These are phyloP conservation scores for Solanum gracilifrons DNA, from an alignment of 257 asterid genomes.

Conservation along the genomic window DNA sequence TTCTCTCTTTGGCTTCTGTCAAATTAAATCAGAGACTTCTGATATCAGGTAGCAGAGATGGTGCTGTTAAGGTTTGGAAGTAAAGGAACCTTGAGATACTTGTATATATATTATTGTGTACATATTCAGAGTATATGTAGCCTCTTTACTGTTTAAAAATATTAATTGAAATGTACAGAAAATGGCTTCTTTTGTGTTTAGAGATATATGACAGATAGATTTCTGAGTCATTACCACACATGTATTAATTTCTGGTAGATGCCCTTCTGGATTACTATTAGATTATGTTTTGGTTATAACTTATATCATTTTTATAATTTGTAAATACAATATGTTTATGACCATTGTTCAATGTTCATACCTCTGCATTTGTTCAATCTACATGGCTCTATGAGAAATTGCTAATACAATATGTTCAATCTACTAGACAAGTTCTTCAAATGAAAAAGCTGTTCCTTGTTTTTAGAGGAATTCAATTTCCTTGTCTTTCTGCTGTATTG, in stretches of 20 bases:
- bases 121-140: background rate
- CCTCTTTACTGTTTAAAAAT: background rate
- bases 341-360: background rate
- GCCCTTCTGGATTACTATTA: background rate
- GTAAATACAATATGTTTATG: background rate
- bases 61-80: conserved; percentile 98
- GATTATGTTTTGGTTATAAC: background rate
- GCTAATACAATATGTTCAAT: background rate
- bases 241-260: background rate
- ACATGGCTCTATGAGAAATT: background rate
- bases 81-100: conserved; percentile 26
- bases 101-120: conserved; percentile 25
- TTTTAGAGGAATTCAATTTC: background rate
- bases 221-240: background rate
- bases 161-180: background rate
- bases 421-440: background rate
- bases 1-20: conserved; percentile 83
- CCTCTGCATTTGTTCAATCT: background rate
- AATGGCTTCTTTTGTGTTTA: background rate
- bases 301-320: background rate
- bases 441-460: background rate
- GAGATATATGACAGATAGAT: background rate
- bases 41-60: conserved; percentile 94
- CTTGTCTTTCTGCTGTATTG: background rate
- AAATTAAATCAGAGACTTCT: conserved; percentile 93